A percentile compares a stretch with the other conserved stretches of the same genome.
Conservation (phyloP, 306 rosid species). For the Dalbergia cultrata region DNA sequence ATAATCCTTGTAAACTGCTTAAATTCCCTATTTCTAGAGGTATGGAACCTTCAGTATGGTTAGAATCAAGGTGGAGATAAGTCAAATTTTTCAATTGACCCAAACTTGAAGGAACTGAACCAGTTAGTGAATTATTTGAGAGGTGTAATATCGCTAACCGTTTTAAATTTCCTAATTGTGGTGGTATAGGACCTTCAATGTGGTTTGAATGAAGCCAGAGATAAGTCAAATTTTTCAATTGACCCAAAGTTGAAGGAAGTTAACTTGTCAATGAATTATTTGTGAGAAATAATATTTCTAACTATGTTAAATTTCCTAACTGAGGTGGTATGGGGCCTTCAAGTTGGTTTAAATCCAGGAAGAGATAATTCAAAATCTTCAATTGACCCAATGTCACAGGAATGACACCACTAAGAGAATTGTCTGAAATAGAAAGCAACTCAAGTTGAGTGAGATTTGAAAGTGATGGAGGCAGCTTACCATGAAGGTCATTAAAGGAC, state of each 20-base stretch:
- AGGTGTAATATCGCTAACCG: no score
- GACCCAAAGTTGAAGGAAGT: no score
- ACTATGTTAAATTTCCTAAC: neutral
- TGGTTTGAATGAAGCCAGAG: no score
- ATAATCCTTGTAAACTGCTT: fast-evolving
- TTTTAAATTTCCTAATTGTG: no score
- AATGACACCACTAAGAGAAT: neutral
- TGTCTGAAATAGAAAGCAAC: neutral
- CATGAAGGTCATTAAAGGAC: no score
- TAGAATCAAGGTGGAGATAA: neutral
- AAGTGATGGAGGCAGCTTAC: neutral
- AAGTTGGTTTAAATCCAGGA: neutral
- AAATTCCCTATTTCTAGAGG: neutral
- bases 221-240: no score
- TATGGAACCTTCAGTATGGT: neutral
- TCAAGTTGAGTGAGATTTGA: neutral
- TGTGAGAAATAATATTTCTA: neutral
- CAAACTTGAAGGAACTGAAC: neutral
- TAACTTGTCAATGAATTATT: no score
- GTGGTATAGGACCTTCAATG: no score
- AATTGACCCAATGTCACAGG: neutral
- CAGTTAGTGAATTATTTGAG: neutral
- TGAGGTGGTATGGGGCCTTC: neutral
- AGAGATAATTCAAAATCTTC: neutral
- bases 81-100: neutral